These are phyloP conservation scores for Euphorbia neoarborescens DNA, from an alignment of 441 rosid genomes.

Conservation along the genomic window DNA sequence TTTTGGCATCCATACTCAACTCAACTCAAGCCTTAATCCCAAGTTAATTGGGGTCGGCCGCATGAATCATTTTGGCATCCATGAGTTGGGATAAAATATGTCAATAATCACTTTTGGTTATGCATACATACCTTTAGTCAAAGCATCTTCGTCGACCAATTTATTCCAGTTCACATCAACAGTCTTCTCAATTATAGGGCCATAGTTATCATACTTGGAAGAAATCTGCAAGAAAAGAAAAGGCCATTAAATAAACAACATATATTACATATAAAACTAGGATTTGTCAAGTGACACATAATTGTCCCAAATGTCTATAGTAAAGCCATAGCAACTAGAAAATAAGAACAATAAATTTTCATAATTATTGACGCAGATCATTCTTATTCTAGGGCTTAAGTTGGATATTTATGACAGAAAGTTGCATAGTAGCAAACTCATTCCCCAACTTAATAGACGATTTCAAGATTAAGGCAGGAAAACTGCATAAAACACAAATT, in stretches of 20 bases:
- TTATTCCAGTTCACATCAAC: constrained; percentile 36
- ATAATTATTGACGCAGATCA: background rate
- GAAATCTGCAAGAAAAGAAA: constrained; percentile 28
- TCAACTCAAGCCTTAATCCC: no score
- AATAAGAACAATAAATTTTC: background rate
- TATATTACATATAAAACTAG: constrained; percentile 5
- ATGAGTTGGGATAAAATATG: background rate
- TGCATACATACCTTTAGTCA: constrained; percentile 30
- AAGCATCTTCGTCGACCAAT: constrained; percentile 26
- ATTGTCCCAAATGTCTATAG: background rate
- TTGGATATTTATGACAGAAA: background rate
- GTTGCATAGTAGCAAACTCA: background rate
- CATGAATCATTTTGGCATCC: no score
- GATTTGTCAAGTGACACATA: background rate
- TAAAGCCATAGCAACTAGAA: background rate
- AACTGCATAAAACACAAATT: background rate
- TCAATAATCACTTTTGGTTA: background rate
- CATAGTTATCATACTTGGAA: constrained; percentile 20
- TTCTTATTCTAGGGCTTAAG: background rate
- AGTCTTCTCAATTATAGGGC: constrained; percentile 31
- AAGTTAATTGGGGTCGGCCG: no score
- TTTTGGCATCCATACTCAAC: background rate
- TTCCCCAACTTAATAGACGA: background rate
- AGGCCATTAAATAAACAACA: background rate
- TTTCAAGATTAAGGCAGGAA: background rate